These are phyloP conservation scores for Mortierella alpina DNA, from an alignment of 192 early-diverging fungal genomes.

Conservation along the genomic window DNA sequence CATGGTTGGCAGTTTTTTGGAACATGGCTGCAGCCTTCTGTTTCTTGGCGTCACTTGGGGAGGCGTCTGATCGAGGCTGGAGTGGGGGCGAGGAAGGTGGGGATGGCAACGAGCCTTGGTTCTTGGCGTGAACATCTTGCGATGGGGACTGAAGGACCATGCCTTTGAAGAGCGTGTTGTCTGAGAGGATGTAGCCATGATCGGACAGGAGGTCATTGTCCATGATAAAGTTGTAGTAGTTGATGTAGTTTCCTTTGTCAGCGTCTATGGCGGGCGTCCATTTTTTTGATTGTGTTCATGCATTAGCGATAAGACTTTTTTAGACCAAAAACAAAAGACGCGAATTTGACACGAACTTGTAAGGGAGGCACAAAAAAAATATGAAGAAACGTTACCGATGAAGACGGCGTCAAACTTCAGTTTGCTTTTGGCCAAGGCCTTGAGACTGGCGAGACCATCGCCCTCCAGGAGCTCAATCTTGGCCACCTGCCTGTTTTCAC, in stretches of 20 bases:
- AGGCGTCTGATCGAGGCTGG: neutral
- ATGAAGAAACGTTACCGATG: constrained; percentile 48
- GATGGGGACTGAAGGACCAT: constrained; percentile 14
- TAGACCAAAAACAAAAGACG: neutral
- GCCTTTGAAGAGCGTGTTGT: constrained; percentile 62
- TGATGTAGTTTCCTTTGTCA: constrained; percentile 73
- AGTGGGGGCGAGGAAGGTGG: constrained; percentile 10
- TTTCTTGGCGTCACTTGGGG: neutral
- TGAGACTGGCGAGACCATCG: constrained; percentile 1
- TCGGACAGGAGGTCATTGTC: constrained; percentile 67
- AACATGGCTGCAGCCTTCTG: neutral
- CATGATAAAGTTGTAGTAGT: constrained; percentile 72
- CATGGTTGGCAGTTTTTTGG: constrained; percentile 45
- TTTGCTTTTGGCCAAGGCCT: constrained; percentile 10
- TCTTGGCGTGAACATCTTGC: neutral
- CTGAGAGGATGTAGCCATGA: constrained; percentile 70
- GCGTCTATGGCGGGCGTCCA: constrained; percentile 63
- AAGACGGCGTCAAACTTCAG: constrained; percentile 71
- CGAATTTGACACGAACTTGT: neutral
- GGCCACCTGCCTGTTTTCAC: neutral
- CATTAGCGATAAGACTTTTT: neutral
- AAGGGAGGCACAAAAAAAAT: neutral
- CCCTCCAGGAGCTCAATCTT: constrained; percentile 36
- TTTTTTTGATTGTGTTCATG: neutral
- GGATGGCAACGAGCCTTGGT: neutral